phyloP scores from a whole-genome alignment of 768 basidiomycete genomes.

The Termitomyces sp. region DNA sequence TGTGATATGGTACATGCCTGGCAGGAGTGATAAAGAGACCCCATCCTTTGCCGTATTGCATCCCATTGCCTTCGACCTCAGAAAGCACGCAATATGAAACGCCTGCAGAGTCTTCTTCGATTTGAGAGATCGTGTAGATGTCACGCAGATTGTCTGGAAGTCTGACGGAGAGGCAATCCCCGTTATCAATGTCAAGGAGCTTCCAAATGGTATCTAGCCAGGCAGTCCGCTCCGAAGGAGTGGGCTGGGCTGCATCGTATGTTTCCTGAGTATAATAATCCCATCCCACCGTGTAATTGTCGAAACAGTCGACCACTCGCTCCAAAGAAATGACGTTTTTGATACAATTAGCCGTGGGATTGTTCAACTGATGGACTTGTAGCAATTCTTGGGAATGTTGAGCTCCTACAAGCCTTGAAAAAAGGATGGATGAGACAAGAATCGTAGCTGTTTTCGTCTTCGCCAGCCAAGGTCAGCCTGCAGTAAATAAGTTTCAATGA shows the following conservation, averaged over 20 bases:
- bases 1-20: slow-evolving; percentile 12
- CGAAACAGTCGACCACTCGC: slow-evolving; percentile 21
- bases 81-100: slow-evolving; percentile 26
- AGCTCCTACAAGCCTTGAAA: neutral
- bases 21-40: slow-evolving; percentile 27
- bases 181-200: slow-evolving; percentile 22
- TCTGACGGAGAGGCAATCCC: slow-evolving; percentile 22
- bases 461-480: neutral
- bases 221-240: slow-evolving; percentile 15
- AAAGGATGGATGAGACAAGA: neutral
- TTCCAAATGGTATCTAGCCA: slow-evolving; percentile 20
- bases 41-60: slow-evolving; percentile 26
- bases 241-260: slow-evolving; percentile 29
- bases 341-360: slow-evolving; percentile 4
- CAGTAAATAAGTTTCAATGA: neutral
- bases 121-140: slow-evolving; percentile 22
- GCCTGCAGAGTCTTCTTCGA: slow-evolving; percentile 15
- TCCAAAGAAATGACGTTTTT: slow-evolving; percentile 2
- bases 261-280: slow-evolving; percentile 21
- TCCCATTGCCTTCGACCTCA: slow-evolving; percentile 15
- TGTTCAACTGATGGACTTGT: neutral
- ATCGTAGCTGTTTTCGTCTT: neutral
- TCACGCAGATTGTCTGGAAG: slow-evolving; percentile 22
- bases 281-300: slow-evolving; percentile 23
- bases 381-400: neutral